Evolutionary conservation across 2,329 filamentous ascomycete genomes (phyloP), one percentile per base, ranked within the genome.

Genomic region (Hymenotorrendiella dingleyae): DNA sequence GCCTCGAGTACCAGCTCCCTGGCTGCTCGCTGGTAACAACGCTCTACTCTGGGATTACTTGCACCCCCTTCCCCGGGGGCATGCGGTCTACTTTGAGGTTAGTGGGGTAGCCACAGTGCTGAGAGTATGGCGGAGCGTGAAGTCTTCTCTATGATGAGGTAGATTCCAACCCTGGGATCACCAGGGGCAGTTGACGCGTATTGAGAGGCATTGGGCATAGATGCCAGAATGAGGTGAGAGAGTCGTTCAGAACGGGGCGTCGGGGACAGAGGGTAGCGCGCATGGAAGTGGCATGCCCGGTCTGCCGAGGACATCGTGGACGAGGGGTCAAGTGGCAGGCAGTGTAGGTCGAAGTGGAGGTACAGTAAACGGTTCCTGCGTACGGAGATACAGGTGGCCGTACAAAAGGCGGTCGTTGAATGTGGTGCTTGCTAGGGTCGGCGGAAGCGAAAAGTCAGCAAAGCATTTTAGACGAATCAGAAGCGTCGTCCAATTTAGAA

Each of bases 1-100:
- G 55, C 55, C 55, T 56, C 50, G 48, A 49, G 48, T 20, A 32
- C 20, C 33, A 36, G 36, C 47, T 47, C 47, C 45, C 44, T 47
- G 41, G 43, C 22, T 27, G 21, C n/a, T n/a, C n/a, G n/a, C n/a
- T n/a, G n/a, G n/a, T 36, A 41, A 16, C 41, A 24, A 23, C 21
- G 27, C 22, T 32, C 29, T 45, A 8, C 20, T 12, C 16, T 17
- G 21, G 21, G 10, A 22, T n/a, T 34, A 26, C 19, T 23, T 14
- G 19, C 11, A 7, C 12, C 3, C 16, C 33, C 8, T 11, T 33
- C 10, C 30, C 30, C 29, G 19, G 16, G 17, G 36, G 10, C 19
- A 39, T 26, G 36, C 24, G 21, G 9, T 24, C 27, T 32, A 14
- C 24, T 4, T 33, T 33, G 21, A 29, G 30, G 40, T 42, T 19